A percentile compares a stretch with the other conserved stretches of the same genome.
phyloP scores from a whole-genome alignment of 768 basidiomycete genomes.

The Agaricus sinodeliciosus region DNA sequence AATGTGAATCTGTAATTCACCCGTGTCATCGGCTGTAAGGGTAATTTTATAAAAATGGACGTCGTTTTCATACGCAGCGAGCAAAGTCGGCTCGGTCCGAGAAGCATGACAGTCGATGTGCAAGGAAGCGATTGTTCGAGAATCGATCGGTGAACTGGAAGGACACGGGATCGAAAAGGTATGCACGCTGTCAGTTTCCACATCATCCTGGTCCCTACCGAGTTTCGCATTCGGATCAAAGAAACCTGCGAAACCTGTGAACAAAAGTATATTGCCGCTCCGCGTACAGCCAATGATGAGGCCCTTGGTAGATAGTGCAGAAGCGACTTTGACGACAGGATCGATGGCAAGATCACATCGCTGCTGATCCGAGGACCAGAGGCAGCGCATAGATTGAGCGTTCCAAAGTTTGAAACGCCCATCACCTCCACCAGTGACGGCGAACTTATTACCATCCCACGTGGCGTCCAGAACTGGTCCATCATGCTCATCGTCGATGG shows the following conservation, averaged over 20 bases:
- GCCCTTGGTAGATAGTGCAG: conserved; percentile 31
- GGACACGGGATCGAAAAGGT: conserved; percentile 32
- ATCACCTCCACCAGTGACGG: conserved; percentile 50
- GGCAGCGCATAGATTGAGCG: conserved; percentile 39
- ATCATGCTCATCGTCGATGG: conserved; percentile 55
- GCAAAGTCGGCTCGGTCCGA: conserved; percentile 26
- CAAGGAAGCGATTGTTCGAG: conserved; percentile 16
- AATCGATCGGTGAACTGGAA: conserved; percentile 10
- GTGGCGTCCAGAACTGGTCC: conserved; percentile 48
- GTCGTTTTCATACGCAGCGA: conserved; percentile 46
- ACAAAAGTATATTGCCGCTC: conserved; percentile 54
- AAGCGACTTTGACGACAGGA: conserved; percentile 43
- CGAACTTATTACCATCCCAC: conserved; percentile 39
- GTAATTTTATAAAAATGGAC: conserved; percentile 46
- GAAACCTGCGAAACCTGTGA: conserved; percentile 34
- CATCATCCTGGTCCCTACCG: conserved; percentile 6
- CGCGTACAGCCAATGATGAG: conserved; percentile 42
- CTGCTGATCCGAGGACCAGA: conserved; percentile 55
- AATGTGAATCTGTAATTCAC: conserved; percentile 25
- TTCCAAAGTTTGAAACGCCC: conserved; percentile 76
- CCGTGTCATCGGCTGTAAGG: conserved; percentile 23
- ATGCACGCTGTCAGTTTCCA: conserved; percentile 14
- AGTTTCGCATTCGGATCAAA: neutral
- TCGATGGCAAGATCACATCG: conserved; percentile 33
- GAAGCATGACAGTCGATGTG: conserved; percentile 19